phyloP scores from a whole-genome alignment of 441 rosid species.

The Adansonia madagascariensis region DNA sequence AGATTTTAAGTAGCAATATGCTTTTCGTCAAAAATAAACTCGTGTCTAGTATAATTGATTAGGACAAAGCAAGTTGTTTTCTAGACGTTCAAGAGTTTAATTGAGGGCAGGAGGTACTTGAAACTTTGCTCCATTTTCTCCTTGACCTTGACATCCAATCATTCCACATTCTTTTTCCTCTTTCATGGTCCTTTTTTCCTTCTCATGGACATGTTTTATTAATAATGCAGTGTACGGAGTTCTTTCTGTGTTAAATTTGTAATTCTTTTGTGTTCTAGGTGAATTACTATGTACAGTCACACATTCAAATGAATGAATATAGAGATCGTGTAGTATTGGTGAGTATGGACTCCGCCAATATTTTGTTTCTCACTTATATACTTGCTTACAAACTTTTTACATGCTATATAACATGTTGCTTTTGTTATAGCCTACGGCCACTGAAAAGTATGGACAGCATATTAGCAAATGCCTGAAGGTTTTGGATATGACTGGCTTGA shows the following conservation, averaged over 20 bases:
- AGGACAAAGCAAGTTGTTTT: conserved; percentile 4
- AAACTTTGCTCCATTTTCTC: background rate
- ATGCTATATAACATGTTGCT: conserved; percentile 24
- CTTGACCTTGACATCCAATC: too few relatives aligned
- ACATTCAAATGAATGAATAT: conserved; percentile 78
- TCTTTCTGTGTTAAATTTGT: conserved; percentile 11
- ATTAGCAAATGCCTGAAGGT: conserved; percentile 63
- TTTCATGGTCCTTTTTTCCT: background rate
- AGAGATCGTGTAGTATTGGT: conserved; percentile 76
- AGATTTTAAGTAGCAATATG: conserved; percentile 3
- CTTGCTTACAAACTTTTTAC: background rate
- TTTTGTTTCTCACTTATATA: conserved; percentile 1
- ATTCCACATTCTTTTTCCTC: conserved; percentile 6
- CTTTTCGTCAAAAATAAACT: background rate
- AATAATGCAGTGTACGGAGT: background rate
- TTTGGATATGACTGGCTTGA: conserved; percentile 81
- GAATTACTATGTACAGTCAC: conserved; percentile 72
- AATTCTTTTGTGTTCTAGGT: conserved; percentile 43
- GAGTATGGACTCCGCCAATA: conserved; percentile 24
- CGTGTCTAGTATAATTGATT: background rate
- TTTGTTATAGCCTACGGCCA: conserved; percentile 55
- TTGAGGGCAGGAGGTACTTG: background rate
- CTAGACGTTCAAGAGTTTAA: background rate
- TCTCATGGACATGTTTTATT: background rate
- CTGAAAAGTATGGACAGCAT: conserved; percentile 55